These are phyloP conservation scores for Phellinidium pouzarii DNA, from an alignment of 1,284 basidiomycete genomes.

Conservation along the genomic window DNA sequence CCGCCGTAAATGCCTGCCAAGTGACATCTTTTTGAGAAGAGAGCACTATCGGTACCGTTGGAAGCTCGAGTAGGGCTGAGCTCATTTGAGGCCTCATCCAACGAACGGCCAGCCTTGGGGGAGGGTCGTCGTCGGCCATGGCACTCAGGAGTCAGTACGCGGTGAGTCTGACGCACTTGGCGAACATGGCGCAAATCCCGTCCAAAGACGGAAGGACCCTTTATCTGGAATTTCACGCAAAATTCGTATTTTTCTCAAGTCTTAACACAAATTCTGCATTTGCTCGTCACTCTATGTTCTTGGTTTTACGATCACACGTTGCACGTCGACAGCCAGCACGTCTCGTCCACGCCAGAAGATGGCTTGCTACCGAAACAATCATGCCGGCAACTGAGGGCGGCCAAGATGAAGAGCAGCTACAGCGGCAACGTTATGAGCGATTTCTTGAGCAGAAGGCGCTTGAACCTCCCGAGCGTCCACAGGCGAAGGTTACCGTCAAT, in stretches of 20 bases:
- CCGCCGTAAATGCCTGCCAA: constrained; percentile 19
- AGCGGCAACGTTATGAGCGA: constrained; percentile 13
- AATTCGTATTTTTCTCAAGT: neutral
- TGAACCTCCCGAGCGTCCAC: constrained; percentile 32
- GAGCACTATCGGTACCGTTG: constrained; percentile 19
- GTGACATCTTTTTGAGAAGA: constrained; percentile 10
- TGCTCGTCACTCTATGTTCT: constrained; percentile 7
- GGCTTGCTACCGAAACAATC: constrained; percentile 14
- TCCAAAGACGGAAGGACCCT: constrained; percentile 5
- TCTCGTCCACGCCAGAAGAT: constrained; percentile 4
- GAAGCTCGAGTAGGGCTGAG: constrained; percentile 22
- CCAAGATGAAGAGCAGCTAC: constrained; percentile 7
- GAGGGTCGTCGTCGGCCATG: neutral
- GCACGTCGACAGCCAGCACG: neutral
- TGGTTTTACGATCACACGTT: constrained; percentile 6
- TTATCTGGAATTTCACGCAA: neutral
- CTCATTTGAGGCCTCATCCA: constrained; percentile 21
- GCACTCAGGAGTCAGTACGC: neutral
- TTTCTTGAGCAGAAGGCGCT: constrained; percentile 15
- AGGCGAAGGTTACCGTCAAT: constrained; percentile 37
- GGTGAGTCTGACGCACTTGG: neutral
- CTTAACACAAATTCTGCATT: neutral
- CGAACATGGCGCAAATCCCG: neutral
- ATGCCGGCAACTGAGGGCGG: constrained; percentile 1
- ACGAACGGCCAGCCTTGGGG: constrained; percentile 15